Base-by-base conservation (phyloP, 768 basidiomycete genomes). In the Agrocybe chaxingu region DNA sequence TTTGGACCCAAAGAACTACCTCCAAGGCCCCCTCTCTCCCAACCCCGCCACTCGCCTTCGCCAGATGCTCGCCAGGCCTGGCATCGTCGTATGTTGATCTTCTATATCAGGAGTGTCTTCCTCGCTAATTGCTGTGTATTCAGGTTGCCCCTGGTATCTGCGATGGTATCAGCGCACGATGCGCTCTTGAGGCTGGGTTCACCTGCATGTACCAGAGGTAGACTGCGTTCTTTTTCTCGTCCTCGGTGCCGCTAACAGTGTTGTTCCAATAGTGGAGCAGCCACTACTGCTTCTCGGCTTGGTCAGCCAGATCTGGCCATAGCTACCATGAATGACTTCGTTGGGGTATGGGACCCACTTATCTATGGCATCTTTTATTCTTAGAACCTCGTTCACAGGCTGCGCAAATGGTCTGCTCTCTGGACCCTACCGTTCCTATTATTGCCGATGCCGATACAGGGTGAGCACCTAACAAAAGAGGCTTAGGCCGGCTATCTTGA, bases 371-470 rank as follows among this genome's bases (percentile, higher is more conserved):
- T 60, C 13, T 37, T 18, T 41, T 12, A 13, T 42, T 42, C 48
- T 30, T 1, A 24, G 24, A 24, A 24, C 24, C 24, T 29, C 38
- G 5, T 24, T 24, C 24, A 24, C 44, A 82, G 79, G 80, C 79
- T 46, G 86, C 81, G 2, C 79, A 81, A 62, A 85, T 87, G 82
- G 83, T 88, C 46, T 82, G 81, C 66, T 71, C 81, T 45, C 57
- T 89, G 42, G 71, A 81, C 58, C 85, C 86, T 0, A 73, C 79
- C 1, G 72, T 77, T 0, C 87, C 87, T 0, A 81, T 89, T 16
- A 88, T 89, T 56, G 87, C 87, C 1, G 87, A 89, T 56, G 87
- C 87, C 8, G 87, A 89, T 61, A 89, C 86, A 47, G 87, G 86
- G 82, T 82, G 65, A 10, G 72, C 44, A 30, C 13, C 41, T 16